Evolutionary conservation across 441 rosid species (phyloP).

Genomic region (Pelargonium citronellum): DNA sequence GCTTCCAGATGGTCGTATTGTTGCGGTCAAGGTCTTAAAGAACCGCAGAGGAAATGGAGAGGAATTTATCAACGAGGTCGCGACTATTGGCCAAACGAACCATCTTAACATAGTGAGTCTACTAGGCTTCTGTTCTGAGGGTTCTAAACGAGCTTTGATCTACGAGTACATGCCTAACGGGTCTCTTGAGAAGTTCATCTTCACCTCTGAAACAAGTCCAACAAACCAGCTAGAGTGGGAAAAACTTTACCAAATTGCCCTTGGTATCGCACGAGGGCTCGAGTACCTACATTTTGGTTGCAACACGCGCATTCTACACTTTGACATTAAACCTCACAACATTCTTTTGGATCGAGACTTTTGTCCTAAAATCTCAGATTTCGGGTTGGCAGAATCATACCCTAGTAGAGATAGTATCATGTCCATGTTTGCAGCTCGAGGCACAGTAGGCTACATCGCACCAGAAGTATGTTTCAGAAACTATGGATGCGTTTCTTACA

Average conservation of each 20-base stretch:
- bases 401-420: slow-evolving; percentile 7
- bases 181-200: slow-evolving; percentile 34
- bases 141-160: slow-evolving; percentile 23
- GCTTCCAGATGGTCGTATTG: slow-evolving; percentile 25
- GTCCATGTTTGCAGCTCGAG: slow-evolving; percentile 5
- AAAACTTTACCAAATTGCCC: slow-evolving; percentile 29
- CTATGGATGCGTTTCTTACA: slow-evolving; percentile 15
- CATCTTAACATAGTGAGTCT: slow-evolving; percentile 32
- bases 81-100: slow-evolving; percentile 25
- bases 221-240: slow-evolving; percentile 32
- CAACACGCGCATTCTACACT: slow-evolving; percentile 31
- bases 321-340: slow-evolving; percentile 33
- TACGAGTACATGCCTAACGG: slow-evolving; percentile 34
- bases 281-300: slow-evolving; percentile 38
- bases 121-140: slow-evolving; percentile 32
- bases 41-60: slow-evolving; percentile 26
- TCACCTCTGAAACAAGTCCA: slow-evolving; percentile 13
- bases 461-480: slow-evolving; percentile 16
- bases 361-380: slow-evolving; percentile 21
- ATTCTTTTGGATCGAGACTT: slow-evolving; percentile 15
- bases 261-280: slow-evolving; percentile 38
- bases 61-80: slow-evolving; percentile 32
- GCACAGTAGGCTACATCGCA: slow-evolving; percentile 14
- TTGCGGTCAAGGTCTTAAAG: slow-evolving; percentile 40
- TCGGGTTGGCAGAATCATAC: slow-evolving; percentile 13